These are phyloP conservation scores for Rasamsonia emersonii DNA, from an alignment of 2,329 filamentous ascomycete species.

Conservation along the genomic window DNA sequence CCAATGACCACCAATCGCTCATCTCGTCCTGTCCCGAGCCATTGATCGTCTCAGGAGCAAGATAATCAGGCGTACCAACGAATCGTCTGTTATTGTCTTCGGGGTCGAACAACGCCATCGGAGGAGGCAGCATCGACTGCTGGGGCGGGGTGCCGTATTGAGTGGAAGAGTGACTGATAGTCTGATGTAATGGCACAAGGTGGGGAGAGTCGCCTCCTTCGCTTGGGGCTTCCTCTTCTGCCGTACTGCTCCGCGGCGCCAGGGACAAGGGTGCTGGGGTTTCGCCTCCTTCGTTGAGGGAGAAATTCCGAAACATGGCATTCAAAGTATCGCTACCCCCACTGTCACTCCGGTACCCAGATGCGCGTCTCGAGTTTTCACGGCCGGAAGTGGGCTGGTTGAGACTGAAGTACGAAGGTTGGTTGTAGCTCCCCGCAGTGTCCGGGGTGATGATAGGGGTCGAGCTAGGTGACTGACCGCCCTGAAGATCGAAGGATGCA, in stretches of 20 bases:
- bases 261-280: constrained; percentile 29
- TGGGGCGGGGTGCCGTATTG: constrained; percentile 39
- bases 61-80: constrained; percentile 92
- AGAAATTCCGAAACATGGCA: constrained; percentile 73
- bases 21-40: constrained; percentile 94
- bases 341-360: constrained; percentile 83
- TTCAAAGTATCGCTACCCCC: constrained; percentile 79
- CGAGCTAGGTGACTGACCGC: constrained; percentile 66
- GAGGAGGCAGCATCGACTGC: constrained; percentile 76
- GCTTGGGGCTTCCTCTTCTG: constrained; percentile 65
- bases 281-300: constrained; percentile 55
- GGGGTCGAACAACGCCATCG: constrained; percentile 89
- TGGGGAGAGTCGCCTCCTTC: constrained; percentile 70
- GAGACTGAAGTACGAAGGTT: constrained; percentile 84
- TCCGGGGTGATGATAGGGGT: constrained; percentile 85
- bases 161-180: constrained; percentile 40
- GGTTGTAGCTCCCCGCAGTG: constrained; percentile 56
- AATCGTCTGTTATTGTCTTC: constrained; percentile 89
- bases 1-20: constrained; percentile 99
- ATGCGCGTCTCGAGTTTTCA: constrained; percentile 60
- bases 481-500: constrained; percentile 83
- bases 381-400: constrained; percentile 48
- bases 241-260: constrained; percentile 25
- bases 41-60: constrained; percentile 93
- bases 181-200: constrained; percentile 56